Conservation (phyloP, 805 yeast species). For the Kluyveromyces siamensis region DNA sequence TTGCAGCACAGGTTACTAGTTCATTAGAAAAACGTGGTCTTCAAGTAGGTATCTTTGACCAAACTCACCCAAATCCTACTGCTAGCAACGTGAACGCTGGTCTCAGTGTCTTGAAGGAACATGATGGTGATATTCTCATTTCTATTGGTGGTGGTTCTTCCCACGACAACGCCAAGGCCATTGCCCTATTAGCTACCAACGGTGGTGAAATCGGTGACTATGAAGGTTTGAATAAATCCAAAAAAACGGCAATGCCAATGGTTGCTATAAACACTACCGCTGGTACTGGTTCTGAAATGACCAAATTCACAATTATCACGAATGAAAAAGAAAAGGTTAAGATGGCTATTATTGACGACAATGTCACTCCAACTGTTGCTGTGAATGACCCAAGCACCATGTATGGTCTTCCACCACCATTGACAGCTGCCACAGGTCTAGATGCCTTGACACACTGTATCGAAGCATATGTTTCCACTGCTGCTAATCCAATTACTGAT, state of each 20-base stretch:
- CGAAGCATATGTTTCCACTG: conserved; percentile 39
- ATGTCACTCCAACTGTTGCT: conserved; percentile 35
- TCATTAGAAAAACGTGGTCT: conserved; percentile 13
- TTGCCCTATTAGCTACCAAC: conserved; percentile 33
- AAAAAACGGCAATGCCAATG: conserved; percentile 24
- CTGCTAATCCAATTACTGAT: conserved; percentile 39
- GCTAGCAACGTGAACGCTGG: conserved; percentile 12
- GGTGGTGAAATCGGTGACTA: conserved; percentile 33
- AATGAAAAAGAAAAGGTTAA: conserved; percentile 31
- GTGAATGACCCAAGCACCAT: conserved; percentile 35
- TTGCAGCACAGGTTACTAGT: conserved; percentile 16
- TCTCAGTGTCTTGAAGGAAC: conserved; percentile 9
- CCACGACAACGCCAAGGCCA: conserved; percentile 36
- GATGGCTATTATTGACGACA: conserved; percentile 36
- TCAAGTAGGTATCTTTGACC: conserved; percentile 12
- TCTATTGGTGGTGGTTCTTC: conserved; percentile 41
- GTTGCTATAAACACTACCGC: conserved; percentile 39
- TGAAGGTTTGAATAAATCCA: conserved; percentile 34
- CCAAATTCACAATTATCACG: conserved; percentile 38
- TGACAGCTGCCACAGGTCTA: conserved; percentile 35
- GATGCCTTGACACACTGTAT: conserved; percentile 38
- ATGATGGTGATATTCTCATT: conserved; percentile 30
- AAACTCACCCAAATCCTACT: conserved; percentile 20
- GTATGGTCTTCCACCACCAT: conserved; percentile 33
- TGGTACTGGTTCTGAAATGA: conserved; percentile 40